Base-by-base conservation (phyloP, 2,329 filamentous ascomycete genomes). In the Paecilomyces sp. region DNA sequence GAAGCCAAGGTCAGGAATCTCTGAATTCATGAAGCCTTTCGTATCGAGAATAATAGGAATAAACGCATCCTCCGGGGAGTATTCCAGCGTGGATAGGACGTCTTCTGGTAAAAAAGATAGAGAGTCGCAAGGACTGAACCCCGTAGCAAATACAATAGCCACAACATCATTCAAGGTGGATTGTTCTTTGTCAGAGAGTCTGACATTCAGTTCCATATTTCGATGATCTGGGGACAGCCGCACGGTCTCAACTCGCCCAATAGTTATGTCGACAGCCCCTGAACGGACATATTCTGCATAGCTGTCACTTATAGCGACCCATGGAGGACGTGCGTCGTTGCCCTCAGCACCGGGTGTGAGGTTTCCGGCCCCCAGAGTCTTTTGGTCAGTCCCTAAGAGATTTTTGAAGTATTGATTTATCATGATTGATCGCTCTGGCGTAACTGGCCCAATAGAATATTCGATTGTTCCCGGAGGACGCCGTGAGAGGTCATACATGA, bases 231-330 rank as follows among this genome's bases (percentile, higher is more conserved):
- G 31, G 0, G 55, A 24, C 8, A 56, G 12, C 13, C 63, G 28
- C 2, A 70, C 58, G n/a, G 58, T 63, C 22, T 57, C 56, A 15
- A 67, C 68, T 12, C 70, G 66, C 9, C 85, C 85, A 3, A 73
- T 76, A 1, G 75, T 78, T 2, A 85, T 68, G 0, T 75, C 72
- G 55, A 90, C 86, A 11, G 81, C 72, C 0, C 86, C 85, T 0
- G 84, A 85, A 33, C 89, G 83, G 13, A 92, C 88, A 67, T 91
- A 91, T 57, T 91, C 88, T 30, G 82, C 74, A 67, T 95, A 94
- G 61, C 83, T 83, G 63, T 91, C 87, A 56, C 87, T 89, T 58
- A 91, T 83, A 8, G 86, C 85, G 5, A 92, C 76, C 68, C 86
- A 89, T 0, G 86, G 82, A 0, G 85, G 86, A n/a, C 81, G 73